A percentile compares a stretch with the other conserved stretches of the same genome.
These are phyloP conservation scores for Ceratobasidium sp. DNA, from an alignment of 1,284 basidiomycete species.

Conservation along the genomic window DNA sequence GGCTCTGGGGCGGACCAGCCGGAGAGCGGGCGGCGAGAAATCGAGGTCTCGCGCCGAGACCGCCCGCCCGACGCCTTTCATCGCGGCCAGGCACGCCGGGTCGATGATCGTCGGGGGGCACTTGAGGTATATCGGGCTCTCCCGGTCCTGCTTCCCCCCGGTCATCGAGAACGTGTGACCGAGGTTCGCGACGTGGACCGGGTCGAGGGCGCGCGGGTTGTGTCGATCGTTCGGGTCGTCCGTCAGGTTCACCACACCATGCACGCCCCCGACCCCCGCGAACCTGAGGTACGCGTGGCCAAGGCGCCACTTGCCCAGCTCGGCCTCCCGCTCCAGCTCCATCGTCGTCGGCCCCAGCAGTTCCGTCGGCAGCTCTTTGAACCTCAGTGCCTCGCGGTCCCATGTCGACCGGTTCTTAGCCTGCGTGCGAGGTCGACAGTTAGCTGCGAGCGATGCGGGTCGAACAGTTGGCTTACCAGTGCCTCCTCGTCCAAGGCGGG, in stretches of 20 bases:
- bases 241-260: neutral
- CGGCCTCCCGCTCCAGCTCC: no score
- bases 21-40: neutral
- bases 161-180: neutral
- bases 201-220: slow-evolving; percentile 9
- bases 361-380: no score
- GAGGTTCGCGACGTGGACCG: neutral
- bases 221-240: neutral
- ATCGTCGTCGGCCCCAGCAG: no score
- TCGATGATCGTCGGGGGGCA: neutral
- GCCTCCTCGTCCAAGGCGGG: no score
- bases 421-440: no score
- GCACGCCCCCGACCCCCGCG: neutral
- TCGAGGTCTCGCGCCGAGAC: neutral
- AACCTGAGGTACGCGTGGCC: neutral
- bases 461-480: no score
- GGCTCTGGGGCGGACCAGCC: neutral
- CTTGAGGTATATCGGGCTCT: neutral
- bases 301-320: neutral
- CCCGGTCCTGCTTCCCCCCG: neutral
- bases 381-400: no score
- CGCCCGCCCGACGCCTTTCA: neutral
- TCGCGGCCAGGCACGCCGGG: neutral
- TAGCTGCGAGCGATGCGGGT: no score
- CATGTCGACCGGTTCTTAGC: no score